Conservation (phyloP, 176 grass and related monocot species). For the Oryza punctata region DNA sequence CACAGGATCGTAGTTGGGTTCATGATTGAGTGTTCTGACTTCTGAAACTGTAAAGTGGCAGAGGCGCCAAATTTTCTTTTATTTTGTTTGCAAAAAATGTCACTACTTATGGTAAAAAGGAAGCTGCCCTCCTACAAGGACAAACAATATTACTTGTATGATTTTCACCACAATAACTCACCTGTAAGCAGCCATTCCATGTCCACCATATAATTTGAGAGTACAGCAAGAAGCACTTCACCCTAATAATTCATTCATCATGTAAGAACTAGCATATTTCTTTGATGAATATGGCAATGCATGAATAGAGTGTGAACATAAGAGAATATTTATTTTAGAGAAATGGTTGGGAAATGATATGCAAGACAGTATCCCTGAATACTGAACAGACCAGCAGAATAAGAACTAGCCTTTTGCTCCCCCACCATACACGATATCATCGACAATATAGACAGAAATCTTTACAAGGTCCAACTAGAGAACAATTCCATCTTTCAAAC, state of each 20-base stretch:
- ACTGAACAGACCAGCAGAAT: not conserved
- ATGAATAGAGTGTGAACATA: not conserved
- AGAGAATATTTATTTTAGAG: not conserved
- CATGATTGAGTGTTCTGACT: not conserved
- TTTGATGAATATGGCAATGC: not conserved
- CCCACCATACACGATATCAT: not conserved
- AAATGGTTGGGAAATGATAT: not conserved
- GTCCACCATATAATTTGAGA: constrained; percentile 98
- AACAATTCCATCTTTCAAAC: constrained; percentile 1
- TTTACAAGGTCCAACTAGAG: not conserved
- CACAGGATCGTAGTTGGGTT: not conserved
- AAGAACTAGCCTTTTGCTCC: not conserved
- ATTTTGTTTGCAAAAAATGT: not conserved
- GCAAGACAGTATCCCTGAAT: not conserved
- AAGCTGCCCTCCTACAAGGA: not conserved
- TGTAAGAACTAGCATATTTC: constrained; percentile 35
- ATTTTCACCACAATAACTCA: constrained; percentile 28
- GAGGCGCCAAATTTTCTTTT: not conserved
- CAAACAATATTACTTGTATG: not conserved
- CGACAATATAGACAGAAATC: not conserved
- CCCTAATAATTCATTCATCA: constrained; percentile 59
- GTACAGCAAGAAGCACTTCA: constrained; percentile 71
- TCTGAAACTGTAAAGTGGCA: not conserved
- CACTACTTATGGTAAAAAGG: not conserved
- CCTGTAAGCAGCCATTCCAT: constrained; percentile 88